Evolutionary conservation across 2,329 filamentous ascomycete genomes (phyloP).

Genomic region (Juglanconis juglandina): DNA sequence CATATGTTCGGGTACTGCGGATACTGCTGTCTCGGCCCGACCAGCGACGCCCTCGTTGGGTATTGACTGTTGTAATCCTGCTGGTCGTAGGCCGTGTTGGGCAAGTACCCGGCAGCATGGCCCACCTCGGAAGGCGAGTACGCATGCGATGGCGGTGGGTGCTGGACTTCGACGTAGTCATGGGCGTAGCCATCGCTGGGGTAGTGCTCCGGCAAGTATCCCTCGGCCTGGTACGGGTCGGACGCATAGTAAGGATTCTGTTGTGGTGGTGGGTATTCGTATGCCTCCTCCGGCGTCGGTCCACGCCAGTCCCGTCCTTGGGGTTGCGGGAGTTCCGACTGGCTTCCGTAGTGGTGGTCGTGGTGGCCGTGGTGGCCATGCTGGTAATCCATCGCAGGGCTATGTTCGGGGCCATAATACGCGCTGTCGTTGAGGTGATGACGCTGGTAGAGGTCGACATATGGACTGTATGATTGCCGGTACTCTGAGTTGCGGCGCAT

Average conservation of each 20-base stretch:
- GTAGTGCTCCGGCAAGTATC: not conserved
- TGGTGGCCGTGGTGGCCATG: not conserved
- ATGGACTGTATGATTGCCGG: not conserved
- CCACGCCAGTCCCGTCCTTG: not conserved
- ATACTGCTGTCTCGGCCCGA: not conserved
- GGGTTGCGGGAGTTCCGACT: not conserved
- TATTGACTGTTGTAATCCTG: not conserved
- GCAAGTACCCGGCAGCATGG: not conserved
- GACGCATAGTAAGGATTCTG: not conserved
- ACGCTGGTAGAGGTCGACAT: not conserved
- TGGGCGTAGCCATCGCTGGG: not conserved
- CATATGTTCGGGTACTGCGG: slow-evolving; percentile 1
- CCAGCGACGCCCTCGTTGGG: not conserved
- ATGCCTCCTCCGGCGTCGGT: not conserved
- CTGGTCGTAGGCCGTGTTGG: not conserved
- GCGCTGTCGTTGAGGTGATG: not conserved
- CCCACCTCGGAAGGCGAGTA: not conserved
- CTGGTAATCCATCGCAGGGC: not conserved
- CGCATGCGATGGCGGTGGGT: not conserved
- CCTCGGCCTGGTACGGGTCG: not conserved
- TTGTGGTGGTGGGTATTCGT: not conserved
- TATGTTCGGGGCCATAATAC: not conserved
- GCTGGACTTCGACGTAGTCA: not conserved
- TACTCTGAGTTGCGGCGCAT: slow-evolving; percentile 2
- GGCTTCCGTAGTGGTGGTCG: not conserved